Evolutionary conservation across 2,329 filamentous ascomycete species (phyloP), one percentile per base, ranked within the genome.

Genomic region (Phialophora verrucosa): DNA sequence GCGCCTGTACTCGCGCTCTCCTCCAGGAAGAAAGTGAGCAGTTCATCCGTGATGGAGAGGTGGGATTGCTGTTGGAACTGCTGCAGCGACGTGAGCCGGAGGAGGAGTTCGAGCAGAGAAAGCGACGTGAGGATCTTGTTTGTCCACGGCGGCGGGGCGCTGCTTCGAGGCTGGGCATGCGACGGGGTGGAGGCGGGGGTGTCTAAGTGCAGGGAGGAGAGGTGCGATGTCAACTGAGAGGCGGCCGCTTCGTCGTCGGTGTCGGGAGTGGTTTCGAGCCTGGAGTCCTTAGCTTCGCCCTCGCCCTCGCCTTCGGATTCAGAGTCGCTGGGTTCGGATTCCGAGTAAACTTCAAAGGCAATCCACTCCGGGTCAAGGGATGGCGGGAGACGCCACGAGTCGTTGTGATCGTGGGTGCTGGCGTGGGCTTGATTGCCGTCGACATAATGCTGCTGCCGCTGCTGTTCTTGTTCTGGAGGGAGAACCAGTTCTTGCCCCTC

Each of bases 1-100:
- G 87, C 86, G 31, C 88, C 89, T 0, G 88, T 90, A 1, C 87
- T 88, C 35, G 86, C 86, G 11, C 84, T 86, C 72, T 91, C 88
- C 68, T 87, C 85, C 8, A 97, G 83, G 79, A 97, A 97, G 80
- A 96, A 96, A 60, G 90, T 92, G 49, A 97, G 83, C 1, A 97
- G 87, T 73, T 97, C 91, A 75, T 97, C 93, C 1, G 91, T 91
- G 68, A 96, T 95, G 6, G 92, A 87, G n/a, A 97, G 85, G 73
- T 97, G 93, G 0, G 91, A 93, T 49, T 88, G 86, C 81, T 97
- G 93, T 75, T 96, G 91, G 77, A 95, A 96, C 80, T 97, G 92
- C 75, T 97, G 93, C 14, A 97, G 85, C 25, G 92, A 92, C 4
- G 91, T 89, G 55, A 97, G 85, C 50, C 94, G 91, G 55, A 97